Evolutionary conservation across 2,329 filamentous ascomycete species (phyloP).

Genomic region (Penicillium sp.): DNA sequence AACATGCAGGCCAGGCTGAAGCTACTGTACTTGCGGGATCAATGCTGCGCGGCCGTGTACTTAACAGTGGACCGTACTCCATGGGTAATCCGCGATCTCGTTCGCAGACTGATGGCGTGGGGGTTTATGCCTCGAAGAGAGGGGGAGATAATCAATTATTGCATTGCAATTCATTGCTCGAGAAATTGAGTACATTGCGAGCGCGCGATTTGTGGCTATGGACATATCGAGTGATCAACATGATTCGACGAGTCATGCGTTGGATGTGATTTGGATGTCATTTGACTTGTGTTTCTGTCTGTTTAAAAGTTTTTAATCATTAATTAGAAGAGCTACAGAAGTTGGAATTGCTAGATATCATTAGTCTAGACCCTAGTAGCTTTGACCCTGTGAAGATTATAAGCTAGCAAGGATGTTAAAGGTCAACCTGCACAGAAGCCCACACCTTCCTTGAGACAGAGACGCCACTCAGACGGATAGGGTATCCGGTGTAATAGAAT

Average conservation of each 20-base stretch:
- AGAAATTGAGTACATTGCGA: background rate
- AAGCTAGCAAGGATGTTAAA: too few species aligned
- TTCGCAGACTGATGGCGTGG: background rate
- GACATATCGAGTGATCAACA: too few species aligned
- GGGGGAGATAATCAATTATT: background rate
- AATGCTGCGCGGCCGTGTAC: background rate
- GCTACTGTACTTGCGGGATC: background rate
- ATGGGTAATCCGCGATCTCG: background rate
- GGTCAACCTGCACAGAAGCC: background rate
- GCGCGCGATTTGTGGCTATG: background rate
- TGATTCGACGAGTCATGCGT: too few species aligned
- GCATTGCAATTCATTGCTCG: background rate
- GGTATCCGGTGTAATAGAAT: background rate
- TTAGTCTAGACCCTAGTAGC: too few species aligned
- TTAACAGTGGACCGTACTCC: background rate
- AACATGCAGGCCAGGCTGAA: conserved; percentile 5
- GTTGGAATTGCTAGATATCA: too few species aligned
- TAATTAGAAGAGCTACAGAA: too few species aligned
- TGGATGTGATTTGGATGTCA: too few species aligned
- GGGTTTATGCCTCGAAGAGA: background rate
- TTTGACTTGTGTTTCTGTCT: too few species aligned
- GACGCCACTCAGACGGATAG: background rate
- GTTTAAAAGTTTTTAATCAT: too few species aligned
- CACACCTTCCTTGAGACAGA: background rate
- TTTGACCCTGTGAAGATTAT: too few species aligned